Conservation (phyloP, 306 rosid genomes). For the Corylus avellana region DNA sequence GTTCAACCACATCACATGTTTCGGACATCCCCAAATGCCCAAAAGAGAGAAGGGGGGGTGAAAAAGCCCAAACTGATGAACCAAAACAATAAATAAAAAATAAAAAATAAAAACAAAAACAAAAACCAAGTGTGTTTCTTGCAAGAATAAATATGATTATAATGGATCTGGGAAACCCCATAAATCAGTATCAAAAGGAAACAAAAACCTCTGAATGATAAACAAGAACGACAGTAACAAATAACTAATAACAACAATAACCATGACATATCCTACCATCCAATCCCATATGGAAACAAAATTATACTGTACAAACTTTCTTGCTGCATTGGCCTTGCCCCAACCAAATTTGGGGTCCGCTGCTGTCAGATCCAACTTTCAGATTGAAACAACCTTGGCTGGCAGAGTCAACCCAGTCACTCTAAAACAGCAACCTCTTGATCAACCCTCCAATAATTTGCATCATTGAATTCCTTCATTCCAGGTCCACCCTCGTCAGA, state of each 20-base stretch:
- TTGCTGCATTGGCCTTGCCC: slow-evolving; percentile 47
- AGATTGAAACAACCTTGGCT: slow-evolving; percentile 33
- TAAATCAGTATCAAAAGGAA: slow-evolving; percentile 53
- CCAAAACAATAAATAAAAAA: background rate
- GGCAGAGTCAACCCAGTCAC: slow-evolving; percentile 41
- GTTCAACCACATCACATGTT: background rate
- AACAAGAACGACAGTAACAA: slow-evolving; percentile 52
- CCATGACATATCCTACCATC: slow-evolving; percentile 51
- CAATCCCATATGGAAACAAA: slow-evolving; percentile 50
- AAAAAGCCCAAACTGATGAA: too few species aligned
- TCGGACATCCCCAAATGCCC: background rate
- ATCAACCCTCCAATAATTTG: slow-evolving; percentile 98
- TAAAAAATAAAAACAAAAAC: background rate
- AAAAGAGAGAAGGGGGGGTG: too few species aligned
- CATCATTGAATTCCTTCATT: slow-evolving; percentile 87
- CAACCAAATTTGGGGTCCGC: slow-evolving; percentile 42
- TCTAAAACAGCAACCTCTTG: slow-evolving; percentile 92
- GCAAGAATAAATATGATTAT: slow-evolving; percentile 27
- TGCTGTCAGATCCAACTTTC: slow-evolving; percentile 42
- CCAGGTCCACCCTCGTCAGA: slow-evolving; percentile 73
- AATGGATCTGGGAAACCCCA: slow-evolving; percentile 55
- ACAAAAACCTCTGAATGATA: slow-evolving; percentile 59
- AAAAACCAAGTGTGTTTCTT: background rate
- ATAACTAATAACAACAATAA: slow-evolving; percentile 47
- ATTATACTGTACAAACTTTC: slow-evolving; percentile 77